Conservation (phyloP, 1,284 basidiomycete species). For the Polyporus tsugae region DNA sequence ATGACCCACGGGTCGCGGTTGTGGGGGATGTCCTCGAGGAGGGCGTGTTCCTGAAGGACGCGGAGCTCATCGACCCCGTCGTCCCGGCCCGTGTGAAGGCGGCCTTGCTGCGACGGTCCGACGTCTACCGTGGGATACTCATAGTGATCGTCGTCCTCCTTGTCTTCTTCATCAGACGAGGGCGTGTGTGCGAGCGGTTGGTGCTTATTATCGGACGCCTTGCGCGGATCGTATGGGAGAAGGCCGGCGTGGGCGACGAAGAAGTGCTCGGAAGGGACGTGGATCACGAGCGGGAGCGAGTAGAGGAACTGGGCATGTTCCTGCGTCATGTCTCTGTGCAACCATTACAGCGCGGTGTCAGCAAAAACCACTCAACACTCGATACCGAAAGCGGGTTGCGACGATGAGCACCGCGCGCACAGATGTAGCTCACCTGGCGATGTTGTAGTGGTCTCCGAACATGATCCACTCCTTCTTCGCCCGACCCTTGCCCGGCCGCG, state of each 20-base stretch:
- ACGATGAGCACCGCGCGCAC: neutral
- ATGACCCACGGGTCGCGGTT: slow-evolving; percentile 79
- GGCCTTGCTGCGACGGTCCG: slow-evolving; percentile 14
- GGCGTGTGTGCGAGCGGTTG: slow-evolving; percentile 79
- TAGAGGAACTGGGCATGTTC: slow-evolving; percentile 74
- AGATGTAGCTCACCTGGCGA: slow-evolving; percentile 60
- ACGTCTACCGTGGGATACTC: slow-evolving; percentile 15
- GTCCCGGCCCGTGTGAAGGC: slow-evolving; percentile 6
- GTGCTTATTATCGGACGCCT: slow-evolving; percentile 51
- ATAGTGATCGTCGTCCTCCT: slow-evolving; percentile 17
- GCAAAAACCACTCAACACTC: neutral
- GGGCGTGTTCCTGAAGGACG: slow-evolving; percentile 59
- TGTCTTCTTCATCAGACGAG: slow-evolving; percentile 33
- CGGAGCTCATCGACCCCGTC: slow-evolving; percentile 36
- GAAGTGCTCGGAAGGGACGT: slow-evolving; percentile 79
- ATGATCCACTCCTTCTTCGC: slow-evolving; percentile 75
- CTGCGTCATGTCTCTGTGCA: slow-evolving; percentile 56
- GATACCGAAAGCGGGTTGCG: neutral
- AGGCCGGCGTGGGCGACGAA: slow-evolving; percentile 88
- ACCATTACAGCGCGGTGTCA: slow-evolving; percentile 11
- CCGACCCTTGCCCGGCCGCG: slow-evolving; percentile 43
- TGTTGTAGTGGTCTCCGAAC: slow-evolving; percentile 77
- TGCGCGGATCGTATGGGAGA: slow-evolving; percentile 72
- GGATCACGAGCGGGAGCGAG: slow-evolving; percentile 74
- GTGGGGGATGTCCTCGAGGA: slow-evolving; percentile 73